Evolutionary conservation across 345 rosid genomes (phyloP), one percentile per base, ranked within the genome.

Genomic region (Streptanthus diversifolius): DNA sequence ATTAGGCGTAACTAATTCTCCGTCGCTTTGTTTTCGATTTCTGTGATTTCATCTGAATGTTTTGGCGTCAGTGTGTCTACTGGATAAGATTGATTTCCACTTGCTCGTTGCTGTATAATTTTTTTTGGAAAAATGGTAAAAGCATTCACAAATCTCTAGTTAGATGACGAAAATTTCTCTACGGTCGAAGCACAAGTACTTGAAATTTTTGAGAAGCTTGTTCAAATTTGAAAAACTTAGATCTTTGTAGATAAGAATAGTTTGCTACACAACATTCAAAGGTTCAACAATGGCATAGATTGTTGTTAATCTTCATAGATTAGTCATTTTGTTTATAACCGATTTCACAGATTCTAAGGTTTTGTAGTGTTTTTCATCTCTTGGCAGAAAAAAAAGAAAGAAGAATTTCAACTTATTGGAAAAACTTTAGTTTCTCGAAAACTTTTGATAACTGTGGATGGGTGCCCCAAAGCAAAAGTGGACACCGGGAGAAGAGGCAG

Each of bases 401-500:
- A 61, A 33, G 66, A 49, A 10, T n/a, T 47, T 66, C 61, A 19
- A 43, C 72, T 61, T 57, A 5, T 29, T 11, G 5, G 8, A 17
- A 1, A 56, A 8, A 54, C 29, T 15, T 29, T 14, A 22, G 56
- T 63, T 55, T 35, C 5, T 33, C 8, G 70, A 66, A 14, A 35
- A 43, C 22, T 61, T 45, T 71, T 49, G 36, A 49, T 27, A 59
- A 75, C 59, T 75, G 63, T 68, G 63, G 48, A 95, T 95, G 99
- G 99, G 99, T 69, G 99, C 98, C 35, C 99, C 99, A 25, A 95
- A 95, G 85, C 99, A 95, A 80, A 95, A 95, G 85, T 95, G 99
- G 99, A 95, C 97, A 30, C 87, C 90, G 1, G 99, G 90, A 74
- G 99, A 95, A 89, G 99, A 95, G 84, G 93, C 97, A 13, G 98